Base-by-base conservation (phyloP, 1,139 yeast genomes). In the Yamadazyma membranifaciens region DNA sequence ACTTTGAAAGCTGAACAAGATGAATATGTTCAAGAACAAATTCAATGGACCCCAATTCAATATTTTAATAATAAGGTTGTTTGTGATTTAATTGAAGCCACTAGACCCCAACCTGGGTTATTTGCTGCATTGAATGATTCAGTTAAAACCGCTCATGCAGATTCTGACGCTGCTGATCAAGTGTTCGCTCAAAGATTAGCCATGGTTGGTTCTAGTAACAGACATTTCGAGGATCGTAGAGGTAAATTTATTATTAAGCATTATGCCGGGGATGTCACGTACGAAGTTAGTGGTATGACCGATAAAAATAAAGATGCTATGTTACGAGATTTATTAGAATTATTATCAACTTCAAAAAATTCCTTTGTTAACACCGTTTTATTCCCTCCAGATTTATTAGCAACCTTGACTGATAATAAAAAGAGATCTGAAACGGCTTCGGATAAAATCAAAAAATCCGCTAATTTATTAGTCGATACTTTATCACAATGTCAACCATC, bases 111-210 rank as follows among this genome's bases (percentile, higher is more conserved):
- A 45, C 98, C 98, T 0, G 99, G 99, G 46, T 77, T 94, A 38
- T 91, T 94, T 67, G 95, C 98, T 2, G 96, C 96, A 1, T 75
- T 94, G 64, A 92, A 92, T 63, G 99, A 94, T 67, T 92, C 98
- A 0, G 84, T 91, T 59, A 97, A 97, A 37, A 94, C 98, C 13
- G 98, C 98, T 0, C 98, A 94, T 62, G 99, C 99, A 2, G 98
- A 94, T 60, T 86, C 97, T 1, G 78, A 73, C 43, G 98, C 98
- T 10, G 98, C 98, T 0, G 99, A 94, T 63, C 96, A 89, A 66
- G 88, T 95, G 2, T 94, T 94, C 64, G 87, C 94, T 28, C 96
- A 89, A 71, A 78, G 98, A 65, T 74, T 92, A 55, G 87, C 89
- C 49, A 75, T 88, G 81, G 87, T 94, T 44, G 77, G 77, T 16